phyloP scores from a whole-genome alignment of 805 yeast genomes.

The Peterozyma xylosa region DNA sequence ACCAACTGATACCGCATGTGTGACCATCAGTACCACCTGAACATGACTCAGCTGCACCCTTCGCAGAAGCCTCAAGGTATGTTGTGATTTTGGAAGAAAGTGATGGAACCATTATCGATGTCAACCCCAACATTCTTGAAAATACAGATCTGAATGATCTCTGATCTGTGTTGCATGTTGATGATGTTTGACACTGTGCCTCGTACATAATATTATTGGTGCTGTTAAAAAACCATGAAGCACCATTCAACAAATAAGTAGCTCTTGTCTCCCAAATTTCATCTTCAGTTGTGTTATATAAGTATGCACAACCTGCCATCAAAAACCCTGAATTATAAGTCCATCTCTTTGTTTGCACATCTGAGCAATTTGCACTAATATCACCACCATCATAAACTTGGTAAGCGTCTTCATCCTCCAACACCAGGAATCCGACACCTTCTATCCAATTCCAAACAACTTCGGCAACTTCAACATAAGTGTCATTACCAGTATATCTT shows the following conservation, averaged over 20 bases:
- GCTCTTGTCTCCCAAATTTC: constrained; percentile 33
- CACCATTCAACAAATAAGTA: constrained; percentile 26
- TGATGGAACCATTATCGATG: constrained; percentile 47
- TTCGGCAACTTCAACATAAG: constrained; percentile 45
- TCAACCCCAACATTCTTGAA: constrained; percentile 53
- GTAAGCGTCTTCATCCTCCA: constrained; percentile 22
- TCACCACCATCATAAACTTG: constrained; percentile 53
- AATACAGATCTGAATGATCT: constrained; percentile 67
- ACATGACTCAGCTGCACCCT: constrained; percentile 65
- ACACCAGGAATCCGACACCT: constrained; percentile 13
- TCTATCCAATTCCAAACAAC: constrained; percentile 52
- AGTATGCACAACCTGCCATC: constrained; percentile 62
- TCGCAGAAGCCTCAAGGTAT: constrained; percentile 39
- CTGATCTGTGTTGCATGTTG: constrained; percentile 66
- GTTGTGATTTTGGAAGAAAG: constrained; percentile 29
- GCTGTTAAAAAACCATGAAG: constrained; percentile 37
- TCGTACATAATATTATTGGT: constrained; percentile 47
- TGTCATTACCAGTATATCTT: constrained; percentile 42
- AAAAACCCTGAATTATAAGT: constrained; percentile 64
- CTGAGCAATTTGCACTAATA: constrained; percentile 38
- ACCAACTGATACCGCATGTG: constrained; percentile 74
- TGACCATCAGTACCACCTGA: constrained; percentile 68
- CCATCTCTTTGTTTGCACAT: constrained; percentile 49
- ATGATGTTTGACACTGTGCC: constrained; percentile 45
- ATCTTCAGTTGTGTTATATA: constrained; percentile 54